Conservation (phyloP, 305 asterid genomes). For the Solanum chacoense region DNA sequence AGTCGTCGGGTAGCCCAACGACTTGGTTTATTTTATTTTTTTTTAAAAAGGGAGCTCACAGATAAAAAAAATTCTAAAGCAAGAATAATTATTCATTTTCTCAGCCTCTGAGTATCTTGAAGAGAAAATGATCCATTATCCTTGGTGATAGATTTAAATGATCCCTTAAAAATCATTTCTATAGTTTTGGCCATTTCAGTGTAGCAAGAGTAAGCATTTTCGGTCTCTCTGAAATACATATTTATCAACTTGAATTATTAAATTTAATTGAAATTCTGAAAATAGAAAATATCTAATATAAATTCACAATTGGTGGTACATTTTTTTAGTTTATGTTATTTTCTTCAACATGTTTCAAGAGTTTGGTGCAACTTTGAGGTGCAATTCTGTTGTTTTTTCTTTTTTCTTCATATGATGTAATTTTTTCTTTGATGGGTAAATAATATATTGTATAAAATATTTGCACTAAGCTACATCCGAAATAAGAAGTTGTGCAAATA, state of each 20-base stretch:
- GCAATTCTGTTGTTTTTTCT: background rate
- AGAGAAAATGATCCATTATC: background rate
- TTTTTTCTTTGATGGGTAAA: background rate
- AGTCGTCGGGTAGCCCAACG: background rate
- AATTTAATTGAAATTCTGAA: background rate
- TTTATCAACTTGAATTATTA: background rate
- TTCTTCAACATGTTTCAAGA: background rate
- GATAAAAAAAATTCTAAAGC: background rate
- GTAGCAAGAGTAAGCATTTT: background rate
- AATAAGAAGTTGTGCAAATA: background rate
- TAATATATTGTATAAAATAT: background rate
- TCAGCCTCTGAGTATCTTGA: background rate
- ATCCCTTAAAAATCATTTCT: background rate
- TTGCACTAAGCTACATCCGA: background rate
- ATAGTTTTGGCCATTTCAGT: background rate
- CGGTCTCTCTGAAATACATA: background rate
- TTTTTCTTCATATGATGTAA: background rate
- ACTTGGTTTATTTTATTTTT: background rate
- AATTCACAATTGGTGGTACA: background rate
- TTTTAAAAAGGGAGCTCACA: background rate
- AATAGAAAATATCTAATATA: background rate
- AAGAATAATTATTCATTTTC: background rate
- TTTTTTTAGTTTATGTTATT: background rate
- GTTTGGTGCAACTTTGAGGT: background rate
- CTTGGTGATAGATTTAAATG: background rate